These are phyloP conservation scores for Podaxis carcinomalis DNA, from an alignment of 768 basidiomycete species.

Conservation along the genomic window DNA sequence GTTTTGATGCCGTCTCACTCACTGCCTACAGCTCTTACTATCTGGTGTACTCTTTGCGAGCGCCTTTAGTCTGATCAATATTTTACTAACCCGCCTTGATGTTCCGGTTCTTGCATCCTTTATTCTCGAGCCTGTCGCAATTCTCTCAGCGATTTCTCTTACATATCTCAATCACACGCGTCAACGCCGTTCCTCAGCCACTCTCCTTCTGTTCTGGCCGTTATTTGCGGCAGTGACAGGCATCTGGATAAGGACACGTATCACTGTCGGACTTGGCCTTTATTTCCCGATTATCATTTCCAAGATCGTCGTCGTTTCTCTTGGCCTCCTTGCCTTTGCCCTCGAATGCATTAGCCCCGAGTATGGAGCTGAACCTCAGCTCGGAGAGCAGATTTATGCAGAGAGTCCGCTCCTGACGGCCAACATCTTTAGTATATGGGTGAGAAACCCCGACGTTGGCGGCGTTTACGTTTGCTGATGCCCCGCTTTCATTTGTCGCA, in stretches of 20 bases:
- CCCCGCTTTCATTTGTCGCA: conserved; percentile 13
- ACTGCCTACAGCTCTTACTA: conserved; percentile 39
- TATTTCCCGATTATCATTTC: conserved; percentile 35
- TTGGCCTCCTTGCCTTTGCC: conserved; percentile 52
- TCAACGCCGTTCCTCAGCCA: conserved; percentile 63
- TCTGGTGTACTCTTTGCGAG: conserved; percentile 43
- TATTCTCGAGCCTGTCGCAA: conserved; percentile 53
- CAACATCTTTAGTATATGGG: conserved; percentile 77
- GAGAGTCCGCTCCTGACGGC: conserved; percentile 75
- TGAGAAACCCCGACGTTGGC: conserved; percentile 14
- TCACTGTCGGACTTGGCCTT: conserved; percentile 26
- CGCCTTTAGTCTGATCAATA: conserved; percentile 33
- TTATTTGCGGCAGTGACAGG: conserved; percentile 44
- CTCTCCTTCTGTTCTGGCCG: conserved; percentile 83
- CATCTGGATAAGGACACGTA: conserved; percentile 59
- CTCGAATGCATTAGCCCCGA: conserved; percentile 73
- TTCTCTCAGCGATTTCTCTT: conserved; percentile 44
- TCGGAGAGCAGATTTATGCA: conserved; percentile 28
- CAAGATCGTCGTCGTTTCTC: conserved; percentile 34
- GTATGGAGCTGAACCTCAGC: conserved; percentile 23
- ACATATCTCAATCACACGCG: conserved; percentile 70
- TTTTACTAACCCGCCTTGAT: conserved; percentile 28
- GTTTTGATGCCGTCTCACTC: background rate
- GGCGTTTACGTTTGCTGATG: background rate
- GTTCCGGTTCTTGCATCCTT: conserved; percentile 48